Evolutionary conservation across 441 rosid species (phyloP), one percentile per base, ranked within the genome.

Genomic region (Hypseocharis bilobata): DNA sequence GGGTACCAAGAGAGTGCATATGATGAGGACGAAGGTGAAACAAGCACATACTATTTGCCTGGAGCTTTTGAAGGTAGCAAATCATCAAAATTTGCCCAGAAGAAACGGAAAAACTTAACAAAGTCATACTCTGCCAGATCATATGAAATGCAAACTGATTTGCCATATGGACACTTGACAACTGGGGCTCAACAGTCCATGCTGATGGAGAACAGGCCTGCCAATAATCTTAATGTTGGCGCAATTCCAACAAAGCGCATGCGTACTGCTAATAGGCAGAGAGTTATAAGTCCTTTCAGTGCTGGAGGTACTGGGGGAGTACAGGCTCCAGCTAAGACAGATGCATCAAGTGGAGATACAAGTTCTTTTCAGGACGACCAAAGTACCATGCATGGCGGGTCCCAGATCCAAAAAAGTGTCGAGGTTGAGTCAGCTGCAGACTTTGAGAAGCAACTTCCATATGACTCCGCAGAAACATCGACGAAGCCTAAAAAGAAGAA

Each of bases 341-440:
- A 91, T 77, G 96, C 88, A 55, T 95, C 99, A 64, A 95, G 99
- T 81, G 99, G 92, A 70, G 99, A 95, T 77, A 87, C 98, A 60
- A 86, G 72, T 83, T 95, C 96, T 73, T 87, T 83, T 82, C 99
- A 92, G 85, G 98, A 95, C 78, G 98, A 92, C 67, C 88, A 82
- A 81, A 86, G 91, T 82, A 83, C 90, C 58, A 69, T 88, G 87
- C 84, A 81, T 76, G 92, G 95, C 71, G 96, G 86, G 63, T 85
- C 84, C 3, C 82, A 79, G 73, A 70, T 84, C 68, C 98, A 84
- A 70, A 95, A 76, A 85, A 79, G 88, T 64, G 70, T 83, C 80
- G 98, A 95, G 80, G 96, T 86, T 70, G 97, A 95, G 51, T 90
- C 98, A 45, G 75, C 72, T 73, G 83, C 78, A 19, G 84, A 87